These are phyloP conservation scores for Decorospora gaudefroyi DNA, from an alignment of 2,329 filamentous ascomycete genomes.

Conservation along the genomic window DNA sequence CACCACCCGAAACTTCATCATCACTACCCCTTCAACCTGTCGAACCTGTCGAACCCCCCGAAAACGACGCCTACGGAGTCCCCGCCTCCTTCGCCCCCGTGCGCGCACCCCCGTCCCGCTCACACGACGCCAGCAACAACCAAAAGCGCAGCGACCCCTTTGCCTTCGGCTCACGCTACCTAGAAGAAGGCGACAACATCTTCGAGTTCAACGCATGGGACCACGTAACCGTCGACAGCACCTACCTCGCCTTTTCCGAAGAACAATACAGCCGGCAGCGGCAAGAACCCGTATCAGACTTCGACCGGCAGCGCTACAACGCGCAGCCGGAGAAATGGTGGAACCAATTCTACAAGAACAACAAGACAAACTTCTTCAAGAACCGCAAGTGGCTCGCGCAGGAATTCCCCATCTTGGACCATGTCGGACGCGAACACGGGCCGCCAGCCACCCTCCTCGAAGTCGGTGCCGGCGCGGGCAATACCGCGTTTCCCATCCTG, in stretches of 20 bases:
- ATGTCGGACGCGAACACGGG: slow-evolving; percentile 71
- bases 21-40: background rate
- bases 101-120: slow-evolving; percentile 60
- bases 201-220: slow-evolving; percentile 99
- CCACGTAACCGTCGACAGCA: slow-evolving; percentile 89
- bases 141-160: slow-evolving; percentile 90
- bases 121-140: slow-evolving; percentile 73
- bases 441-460: slow-evolving; percentile 77
- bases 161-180: slow-evolving; percentile 87
- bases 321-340: slow-evolving; percentile 91
- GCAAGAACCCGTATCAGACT: slow-evolving; percentile 83
- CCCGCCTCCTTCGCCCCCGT: slow-evolving; percentile 53
- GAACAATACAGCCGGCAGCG: slow-evolving; percentile 84
- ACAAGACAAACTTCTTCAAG: slow-evolving; percentile 97
- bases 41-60: slow-evolving; percentile 17
- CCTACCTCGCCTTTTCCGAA: slow-evolving; percentile 84
- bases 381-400: slow-evolving; percentile 96
- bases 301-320: slow-evolving; percentile 92
- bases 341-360: slow-evolving; percentile 98
- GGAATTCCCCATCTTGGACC: slow-evolving; percentile 86
- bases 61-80: slow-evolving; percentile 56
- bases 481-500: slow-evolving; percentile 92
- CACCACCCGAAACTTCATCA: slow-evolving; percentile 5
- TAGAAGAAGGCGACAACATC: slow-evolving; percentile 83
- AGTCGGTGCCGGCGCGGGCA: slow-evolving; percentile 92